These are phyloP conservation scores for Musa itinerans DNA, from an alignment of 176 grass and related monocot species.

Conservation along the genomic window DNA sequence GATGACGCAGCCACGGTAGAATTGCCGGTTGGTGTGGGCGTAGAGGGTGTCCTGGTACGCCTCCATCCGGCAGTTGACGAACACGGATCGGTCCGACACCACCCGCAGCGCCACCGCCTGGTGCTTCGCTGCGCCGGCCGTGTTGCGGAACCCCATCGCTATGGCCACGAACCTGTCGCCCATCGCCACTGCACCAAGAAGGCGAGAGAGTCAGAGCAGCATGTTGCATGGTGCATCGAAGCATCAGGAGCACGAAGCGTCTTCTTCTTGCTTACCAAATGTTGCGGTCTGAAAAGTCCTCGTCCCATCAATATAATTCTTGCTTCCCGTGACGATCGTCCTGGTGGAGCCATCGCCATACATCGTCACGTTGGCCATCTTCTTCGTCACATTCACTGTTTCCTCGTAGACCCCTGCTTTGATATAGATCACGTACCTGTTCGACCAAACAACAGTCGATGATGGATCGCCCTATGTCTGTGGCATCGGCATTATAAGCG, in stretches of 20 bases:
- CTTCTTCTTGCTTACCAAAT: constrained; percentile 30
- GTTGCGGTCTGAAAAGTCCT: constrained; percentile 65
- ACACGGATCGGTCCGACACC: constrained; percentile 48
- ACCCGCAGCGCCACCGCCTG: constrained; percentile 79
- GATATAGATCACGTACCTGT: constrained; percentile 61
- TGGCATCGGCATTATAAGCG: too few relatives aligned
- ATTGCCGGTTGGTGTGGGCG: constrained; percentile 76
- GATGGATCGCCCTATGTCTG: too few relatives aligned
- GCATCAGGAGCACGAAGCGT: too few relatives aligned
- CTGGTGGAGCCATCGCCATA: constrained; percentile 65
- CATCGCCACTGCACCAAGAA: constrained; percentile 33
- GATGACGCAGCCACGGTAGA: constrained; percentile 80
- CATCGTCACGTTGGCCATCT: constrained; percentile 55
- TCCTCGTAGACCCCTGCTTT: constrained; percentile 86
- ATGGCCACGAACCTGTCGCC: constrained; percentile 64
- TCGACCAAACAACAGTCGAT: not conserved
- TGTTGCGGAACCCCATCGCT: constrained; percentile 57
- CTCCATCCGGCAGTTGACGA: constrained; percentile 77
- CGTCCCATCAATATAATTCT: constrained; percentile 48
- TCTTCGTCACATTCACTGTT: constrained; percentile 41
- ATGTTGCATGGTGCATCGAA: not conserved
- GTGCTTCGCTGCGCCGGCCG: constrained; percentile 52
- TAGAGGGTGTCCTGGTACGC: constrained; percentile 87
- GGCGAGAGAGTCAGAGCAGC: not conserved
- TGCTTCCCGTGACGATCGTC: constrained; percentile 69